Percentiles rank a stretch among this genome's conserved stretches.
Evolutionary conservation across 495 filamentous ascomycete genomes (phyloP).

Genomic region (Cudoniella acicularis): DNA sequence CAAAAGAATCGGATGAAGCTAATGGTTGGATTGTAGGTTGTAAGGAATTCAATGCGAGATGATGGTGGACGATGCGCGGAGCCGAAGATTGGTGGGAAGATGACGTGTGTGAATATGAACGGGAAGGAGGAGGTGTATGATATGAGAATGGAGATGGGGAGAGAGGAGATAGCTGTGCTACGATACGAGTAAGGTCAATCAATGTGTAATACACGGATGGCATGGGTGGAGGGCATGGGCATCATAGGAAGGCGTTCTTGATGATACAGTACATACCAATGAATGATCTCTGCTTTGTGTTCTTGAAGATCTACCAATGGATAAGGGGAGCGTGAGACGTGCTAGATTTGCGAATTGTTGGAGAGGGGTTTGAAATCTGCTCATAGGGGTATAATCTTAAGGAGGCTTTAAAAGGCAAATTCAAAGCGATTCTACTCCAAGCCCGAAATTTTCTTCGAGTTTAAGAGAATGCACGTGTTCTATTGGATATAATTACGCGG

Average conservation of each 20-base stretch:
- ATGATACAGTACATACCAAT: background rate
- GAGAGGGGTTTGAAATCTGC: too few relatives aligned
- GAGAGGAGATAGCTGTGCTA: background rate
- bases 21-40: conserved; percentile 3
- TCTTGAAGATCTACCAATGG: too few relatives aligned
- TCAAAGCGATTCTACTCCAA: background rate
- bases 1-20: background rate
- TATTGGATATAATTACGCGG: background rate
- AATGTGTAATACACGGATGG: background rate
- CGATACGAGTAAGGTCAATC: background rate
- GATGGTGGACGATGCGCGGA: background rate
- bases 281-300: background rate
- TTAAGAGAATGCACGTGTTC: background rate
- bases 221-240: background rate
- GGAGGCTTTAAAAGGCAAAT: background rate
- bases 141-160: background rate
- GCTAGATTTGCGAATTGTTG: too few relatives aligned
- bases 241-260: background rate
- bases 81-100: background rate
- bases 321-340: too few relatives aligned
- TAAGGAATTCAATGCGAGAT: background rate
- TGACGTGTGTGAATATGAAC: background rate
- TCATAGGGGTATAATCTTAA: too few relatives aligned
- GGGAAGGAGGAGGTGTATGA: background rate
- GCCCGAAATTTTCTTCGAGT: background rate